Evolutionary conservation across 1,139 yeast species (phyloP).

Genomic region (Candida sanyaensis): DNA sequence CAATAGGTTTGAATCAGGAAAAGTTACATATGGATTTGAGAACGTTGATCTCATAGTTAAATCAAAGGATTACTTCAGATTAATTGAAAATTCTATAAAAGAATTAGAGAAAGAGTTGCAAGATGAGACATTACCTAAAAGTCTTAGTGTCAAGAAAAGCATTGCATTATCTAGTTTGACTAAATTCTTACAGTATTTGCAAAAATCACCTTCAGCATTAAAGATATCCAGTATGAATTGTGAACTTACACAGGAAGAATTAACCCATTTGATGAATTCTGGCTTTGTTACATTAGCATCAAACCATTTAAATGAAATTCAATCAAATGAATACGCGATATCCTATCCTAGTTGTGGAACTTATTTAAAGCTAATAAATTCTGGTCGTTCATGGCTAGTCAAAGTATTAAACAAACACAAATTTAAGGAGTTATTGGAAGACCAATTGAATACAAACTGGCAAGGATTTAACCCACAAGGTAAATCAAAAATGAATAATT

Average conservation of each 20-base stretch:
- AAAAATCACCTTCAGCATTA: constrained; percentile 30
- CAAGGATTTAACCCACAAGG: constrained; percentile 36
- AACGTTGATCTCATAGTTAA: constrained; percentile 42
- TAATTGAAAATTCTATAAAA: constrained; percentile 17
- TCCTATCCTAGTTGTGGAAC: constrained; percentile 67
- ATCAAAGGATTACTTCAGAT: constrained; percentile 23
- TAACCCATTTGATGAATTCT: constrained; percentile 39
- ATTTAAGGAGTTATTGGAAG: constrained; percentile 57
- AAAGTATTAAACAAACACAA: constrained; percentile 42
- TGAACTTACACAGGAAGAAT: constrained; percentile 27
- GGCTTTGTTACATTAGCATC: constrained; percentile 60
- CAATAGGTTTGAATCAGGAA: constrained; percentile 33
- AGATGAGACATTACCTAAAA: neutral
- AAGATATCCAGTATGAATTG: constrained; percentile 26
- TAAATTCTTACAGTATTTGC: constrained; percentile 27
- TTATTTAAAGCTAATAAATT: constrained; percentile 47
- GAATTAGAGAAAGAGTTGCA: constrained; percentile 1
- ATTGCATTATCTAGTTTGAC: constrained; percentile 14
- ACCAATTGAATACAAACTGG: constrained; percentile 50
- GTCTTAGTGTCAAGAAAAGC: neutral
- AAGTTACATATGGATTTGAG: constrained; percentile 47
- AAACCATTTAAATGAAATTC: constrained; percentile 50
- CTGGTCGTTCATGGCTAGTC: constrained; percentile 53
- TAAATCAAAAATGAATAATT: constrained; percentile 38
- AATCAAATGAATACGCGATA: constrained; percentile 44